phyloP scores from a whole-genome alignment of 352 stramenopile genomes.

The Blastocystis sp. region DNA sequence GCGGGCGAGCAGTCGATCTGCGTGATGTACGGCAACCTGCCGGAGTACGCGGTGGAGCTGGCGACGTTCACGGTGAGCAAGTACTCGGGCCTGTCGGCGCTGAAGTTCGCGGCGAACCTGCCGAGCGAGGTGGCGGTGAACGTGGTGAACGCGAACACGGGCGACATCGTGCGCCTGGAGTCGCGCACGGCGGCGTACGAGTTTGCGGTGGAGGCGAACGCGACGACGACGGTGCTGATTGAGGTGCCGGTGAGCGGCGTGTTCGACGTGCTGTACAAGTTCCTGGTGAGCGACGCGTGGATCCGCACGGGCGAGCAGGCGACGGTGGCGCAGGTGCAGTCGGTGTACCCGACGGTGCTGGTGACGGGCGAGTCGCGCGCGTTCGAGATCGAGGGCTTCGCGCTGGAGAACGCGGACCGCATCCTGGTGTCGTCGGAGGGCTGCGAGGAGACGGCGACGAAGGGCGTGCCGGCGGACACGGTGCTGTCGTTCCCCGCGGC shows the following conservation, averaged over 20 bases:
- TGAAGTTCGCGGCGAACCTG: conserved; percentile 28
- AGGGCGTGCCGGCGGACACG: background rate
- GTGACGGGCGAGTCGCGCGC: conserved; percentile 31
- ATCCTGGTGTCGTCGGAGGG: conserved; percentile 5
- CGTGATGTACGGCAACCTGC: conserved; percentile 29
- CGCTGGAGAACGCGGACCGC: conserved; percentile 13
- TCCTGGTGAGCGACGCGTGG: background rate
- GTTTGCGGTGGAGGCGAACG: background rate
- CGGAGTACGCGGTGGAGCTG: conserved; percentile 23
- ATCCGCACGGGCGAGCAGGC: conserved; percentile 3
- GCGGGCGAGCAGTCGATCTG: conserved; percentile 36
- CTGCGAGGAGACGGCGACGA: background rate
- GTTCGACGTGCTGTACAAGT: conserved; percentile 56
- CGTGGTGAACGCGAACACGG: conserved; percentile 23
- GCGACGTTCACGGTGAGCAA: conserved; percentile 25
- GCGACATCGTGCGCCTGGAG: conserved; percentile 5
- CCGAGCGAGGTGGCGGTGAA: conserved; percentile 8
- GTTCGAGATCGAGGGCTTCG: conserved; percentile 51
- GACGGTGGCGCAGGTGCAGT: conserved; percentile 28
- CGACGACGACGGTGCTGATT: background rate
- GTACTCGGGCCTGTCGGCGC: conserved; percentile 28
- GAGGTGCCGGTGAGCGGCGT: background rate
- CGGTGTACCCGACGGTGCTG: conserved; percentile 32
- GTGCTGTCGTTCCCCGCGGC: conserved; percentile 3
- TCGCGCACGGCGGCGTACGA: background rate